Conservation (phyloP, 202 grass and related monocot species). For the Zizania palustris region DNA sequence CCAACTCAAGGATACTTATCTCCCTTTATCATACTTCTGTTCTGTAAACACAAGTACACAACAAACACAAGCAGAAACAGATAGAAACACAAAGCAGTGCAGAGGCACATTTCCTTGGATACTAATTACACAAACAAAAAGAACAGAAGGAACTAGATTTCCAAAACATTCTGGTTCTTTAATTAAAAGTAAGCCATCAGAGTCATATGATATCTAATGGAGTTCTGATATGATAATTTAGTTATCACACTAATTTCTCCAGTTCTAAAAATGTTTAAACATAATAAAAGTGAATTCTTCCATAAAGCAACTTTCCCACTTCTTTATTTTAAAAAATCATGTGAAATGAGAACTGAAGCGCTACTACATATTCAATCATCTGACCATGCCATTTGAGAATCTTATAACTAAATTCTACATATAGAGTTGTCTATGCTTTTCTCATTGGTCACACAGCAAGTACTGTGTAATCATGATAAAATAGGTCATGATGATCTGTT, state of each 20-base stretch:
- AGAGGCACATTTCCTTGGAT: neutral
- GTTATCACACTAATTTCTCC: neutral
- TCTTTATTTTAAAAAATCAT: neutral
- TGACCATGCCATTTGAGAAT: neutral
- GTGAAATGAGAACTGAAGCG: conserved; percentile 5
- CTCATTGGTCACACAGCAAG: neutral
- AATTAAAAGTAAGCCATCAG: neutral
- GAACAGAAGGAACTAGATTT: conserved; percentile 6
- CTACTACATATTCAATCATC: conserved; percentile 6
- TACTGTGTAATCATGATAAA: conserved; percentile 1
- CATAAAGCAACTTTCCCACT: neutral
- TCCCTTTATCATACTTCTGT: neutral
- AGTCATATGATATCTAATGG: neutral
- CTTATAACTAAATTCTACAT: neutral
- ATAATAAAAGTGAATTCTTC: neutral
- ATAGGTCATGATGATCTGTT: conserved; percentile 14
- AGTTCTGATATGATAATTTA: neutral
- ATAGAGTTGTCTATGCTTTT: conserved; percentile 8
- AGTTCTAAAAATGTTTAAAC: neutral
- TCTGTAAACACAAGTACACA: neutral
- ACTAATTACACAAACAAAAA: conserved; percentile 7
- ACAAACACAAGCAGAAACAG: conserved; percentile 24
- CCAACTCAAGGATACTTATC: conserved; percentile 1
- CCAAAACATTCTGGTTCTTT: neutral
- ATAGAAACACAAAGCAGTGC: neutral